Evolutionary conservation across 1,284 basidiomycete species (phyloP), one percentile per base, ranked within the genome.

Genomic region (Pseudozyma flocculosa): DNA sequence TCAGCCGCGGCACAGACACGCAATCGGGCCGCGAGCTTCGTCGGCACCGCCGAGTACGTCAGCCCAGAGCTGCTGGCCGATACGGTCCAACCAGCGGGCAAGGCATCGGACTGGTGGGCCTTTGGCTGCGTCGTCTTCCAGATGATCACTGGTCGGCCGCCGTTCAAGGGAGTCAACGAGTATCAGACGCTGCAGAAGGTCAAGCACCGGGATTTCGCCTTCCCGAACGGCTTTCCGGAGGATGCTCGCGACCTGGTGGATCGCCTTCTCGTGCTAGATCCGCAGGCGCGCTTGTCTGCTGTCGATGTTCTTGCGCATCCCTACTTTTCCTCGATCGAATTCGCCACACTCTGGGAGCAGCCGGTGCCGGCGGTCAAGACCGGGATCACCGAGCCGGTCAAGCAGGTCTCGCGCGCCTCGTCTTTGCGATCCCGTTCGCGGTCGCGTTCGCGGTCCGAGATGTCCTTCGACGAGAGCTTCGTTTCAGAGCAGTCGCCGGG

Each of bases 11-110:
- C 38, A 8, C 18, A 21, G 13, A 4, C 38, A 11, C 38, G 18
- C 3, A 22, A 21, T 11, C 30, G 61, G 22, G 83, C 87, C 13
- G 86, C 85, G 61, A 92, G 90, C 0, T 98, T 95, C 79, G 95
- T 98, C 21, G 94, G 94, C 11, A 95, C 93, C 1, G 91, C 94
- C 0, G 92, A 96, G 70, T 98, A 97, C 75, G 89, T 96, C 54
- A 88, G 89, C 11, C 94, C 94, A 0, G 94, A 98, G 79, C 83
- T 98, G 11, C 81, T 98, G 19, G 72, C 85, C 51, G 84, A 84
- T 43, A 87, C 88, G 61, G 85, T 78, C 18, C 52, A 55, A 29
- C 48, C 58, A 0, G 81, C 80, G 0, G 72, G 78, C 9, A 69
- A 79, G 50, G 79, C 82, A 48, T 80, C 81, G 1, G 83, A 84